A percentile compares a stretch with the other conserved stretches of the same genome.
These are phyloP conservation scores for Paramyrothecium sp. DNA, from an alignment of 2,329 filamentous ascomycete species.

Conservation along the genomic window DNA sequence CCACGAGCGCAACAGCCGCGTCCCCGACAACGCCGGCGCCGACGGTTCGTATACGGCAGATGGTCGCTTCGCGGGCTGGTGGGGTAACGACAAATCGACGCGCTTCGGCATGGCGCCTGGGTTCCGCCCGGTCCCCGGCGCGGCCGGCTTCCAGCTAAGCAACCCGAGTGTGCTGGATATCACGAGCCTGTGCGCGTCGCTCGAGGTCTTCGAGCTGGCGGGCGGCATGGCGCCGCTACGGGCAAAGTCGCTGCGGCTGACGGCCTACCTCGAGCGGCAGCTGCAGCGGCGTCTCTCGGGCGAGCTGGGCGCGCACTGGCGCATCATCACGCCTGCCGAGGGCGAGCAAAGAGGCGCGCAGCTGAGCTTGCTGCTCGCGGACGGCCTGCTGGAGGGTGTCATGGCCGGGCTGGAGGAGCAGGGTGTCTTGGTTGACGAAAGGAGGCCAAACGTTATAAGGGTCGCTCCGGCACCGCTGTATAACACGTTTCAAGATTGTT, in stretches of 20 bases:
- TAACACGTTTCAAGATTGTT: slow-evolving; percentile 67
- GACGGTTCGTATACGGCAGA: slow-evolving; percentile 39
- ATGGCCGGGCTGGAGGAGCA: slow-evolving; percentile 59
- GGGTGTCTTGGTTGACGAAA: slow-evolving; percentile 75
- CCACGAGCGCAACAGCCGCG: slow-evolving; percentile 65
- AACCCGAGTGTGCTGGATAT: slow-evolving; percentile 74
- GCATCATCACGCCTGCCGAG: slow-evolving; percentile 64
- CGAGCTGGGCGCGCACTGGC: slow-evolving; percentile 36
- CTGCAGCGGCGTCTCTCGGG: slow-evolving; percentile 34
- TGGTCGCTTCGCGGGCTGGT: slow-evolving; percentile 74
- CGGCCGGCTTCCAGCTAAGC: slow-evolving; percentile 74
- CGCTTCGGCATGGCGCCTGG: slow-evolving; percentile 76
- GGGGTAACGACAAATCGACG: slow-evolving; percentile 69
- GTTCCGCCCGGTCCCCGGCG: slow-evolving; percentile 72
- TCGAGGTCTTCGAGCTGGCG: slow-evolving; percentile 55
- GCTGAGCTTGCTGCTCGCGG: slow-evolving; percentile 65
- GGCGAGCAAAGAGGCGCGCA: slow-evolving; percentile 70
- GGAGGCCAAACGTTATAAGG: slow-evolving; percentile 76
- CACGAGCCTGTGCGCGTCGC: slow-evolving; percentile 66
- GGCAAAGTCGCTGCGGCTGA: slow-evolving; percentile 55
- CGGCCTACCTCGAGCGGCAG: slow-evolving; percentile 68
- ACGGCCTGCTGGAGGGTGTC: slow-evolving; percentile 65
- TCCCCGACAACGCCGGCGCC: slow-evolving; percentile 30
- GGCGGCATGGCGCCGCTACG: slow-evolving; percentile 61
- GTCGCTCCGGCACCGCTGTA: slow-evolving; percentile 80